phyloP scores from a whole-genome alignment of 441 rosid species.

The Cnidoscolus chayamansa region DNA sequence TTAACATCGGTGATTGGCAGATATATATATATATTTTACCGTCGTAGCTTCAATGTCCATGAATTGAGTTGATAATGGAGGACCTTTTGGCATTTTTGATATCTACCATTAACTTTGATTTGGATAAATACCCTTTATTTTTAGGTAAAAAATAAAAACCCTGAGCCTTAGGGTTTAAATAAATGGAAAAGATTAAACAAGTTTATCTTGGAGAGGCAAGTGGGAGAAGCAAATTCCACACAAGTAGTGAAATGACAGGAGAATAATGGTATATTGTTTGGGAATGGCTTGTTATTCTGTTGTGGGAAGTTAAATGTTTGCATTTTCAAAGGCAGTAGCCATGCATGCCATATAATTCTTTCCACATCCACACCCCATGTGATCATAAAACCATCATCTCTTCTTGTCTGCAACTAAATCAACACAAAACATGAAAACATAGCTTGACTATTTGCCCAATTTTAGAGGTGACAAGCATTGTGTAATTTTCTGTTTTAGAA shows the following conservation, averaged over 20 bases:
- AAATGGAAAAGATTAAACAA: slow-evolving; percentile 24
- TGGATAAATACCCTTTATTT: no score
- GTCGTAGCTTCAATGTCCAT: slow-evolving; percentile 25
- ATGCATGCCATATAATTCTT: slow-evolving; percentile 34
- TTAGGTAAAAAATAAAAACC: no score
- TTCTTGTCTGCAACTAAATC: slow-evolving; percentile 23
- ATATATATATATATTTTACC: slow-evolving; percentile 20
- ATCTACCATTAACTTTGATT: not conserved
- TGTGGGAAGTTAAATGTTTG: slow-evolving; percentile 25
- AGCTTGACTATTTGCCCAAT: slow-evolving; percentile 25
- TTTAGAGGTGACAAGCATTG: slow-evolving; percentile 29
- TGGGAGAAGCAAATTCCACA: slow-evolving; percentile 24
- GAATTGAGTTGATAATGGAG: slow-evolving; percentile 12
- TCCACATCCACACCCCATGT: slow-evolving; percentile 36
- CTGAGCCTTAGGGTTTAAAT: not conserved
- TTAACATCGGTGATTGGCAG: not conserved
- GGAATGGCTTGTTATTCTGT: slow-evolving; percentile 1
- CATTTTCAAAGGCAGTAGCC: slow-evolving; percentile 34
- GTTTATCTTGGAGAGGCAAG: slow-evolving; percentile 30
- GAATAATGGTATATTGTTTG: slow-evolving; percentile 21
- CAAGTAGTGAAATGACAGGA: slow-evolving; percentile 30
- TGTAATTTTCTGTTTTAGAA: slow-evolving; percentile 17
- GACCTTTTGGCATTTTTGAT: slow-evolving; percentile 22
- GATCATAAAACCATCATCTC: slow-evolving; percentile 26
- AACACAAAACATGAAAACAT: slow-evolving; percentile 25